phyloP scores from a whole-genome alignment of 2,329 filamentous ascomycete species.

The Stagonosporopsis rhizophila region DNA sequence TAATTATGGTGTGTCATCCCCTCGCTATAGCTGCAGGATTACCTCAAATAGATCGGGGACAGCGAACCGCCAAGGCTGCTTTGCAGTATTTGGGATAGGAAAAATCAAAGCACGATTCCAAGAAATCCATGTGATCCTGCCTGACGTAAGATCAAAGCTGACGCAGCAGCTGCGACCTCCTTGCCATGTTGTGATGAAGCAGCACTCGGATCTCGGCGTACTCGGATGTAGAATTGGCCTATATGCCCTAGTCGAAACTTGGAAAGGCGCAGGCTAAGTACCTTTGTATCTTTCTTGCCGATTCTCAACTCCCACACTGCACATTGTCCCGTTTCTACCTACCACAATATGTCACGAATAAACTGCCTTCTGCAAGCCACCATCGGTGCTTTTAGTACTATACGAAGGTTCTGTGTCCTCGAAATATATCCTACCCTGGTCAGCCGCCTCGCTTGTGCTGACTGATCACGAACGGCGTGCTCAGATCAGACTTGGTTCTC shows the following conservation, averaged over 20 bases:
- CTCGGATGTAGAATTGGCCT: not conserved
- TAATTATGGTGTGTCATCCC: not conserved
- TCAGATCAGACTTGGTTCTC: slow-evolving; percentile 4
- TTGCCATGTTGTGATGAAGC: not conserved
- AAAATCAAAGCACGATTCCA: not conserved
- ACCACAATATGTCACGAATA: not conserved
- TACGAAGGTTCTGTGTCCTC: not conserved
- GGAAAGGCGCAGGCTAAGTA: slow-evolving; percentile 5
- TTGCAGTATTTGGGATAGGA: not conserved
- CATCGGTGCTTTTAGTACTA: not conserved
- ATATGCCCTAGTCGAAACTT: slow-evolving; percentile 3
- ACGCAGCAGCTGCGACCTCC: not conserved
- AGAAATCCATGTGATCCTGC: not conserved
- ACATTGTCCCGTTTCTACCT: not conserved
- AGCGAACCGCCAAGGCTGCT: not conserved
- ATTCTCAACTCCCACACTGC: not conserved
- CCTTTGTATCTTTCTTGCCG: not conserved
- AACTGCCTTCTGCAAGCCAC: not conserved
- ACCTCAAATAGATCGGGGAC: not conserved
- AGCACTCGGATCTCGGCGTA: slow-evolving; percentile 4
- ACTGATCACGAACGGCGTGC: slow-evolving; percentile 7
- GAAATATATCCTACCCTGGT: not conserved
- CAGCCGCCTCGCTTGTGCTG: slow-evolving; percentile 10
- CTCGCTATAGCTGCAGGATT: not conserved
- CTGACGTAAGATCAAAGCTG: slow-evolving; percentile 2